Conservation (phyloP, 2,329 filamentous ascomycete species). For the Fusarium nelsonii region DNA sequence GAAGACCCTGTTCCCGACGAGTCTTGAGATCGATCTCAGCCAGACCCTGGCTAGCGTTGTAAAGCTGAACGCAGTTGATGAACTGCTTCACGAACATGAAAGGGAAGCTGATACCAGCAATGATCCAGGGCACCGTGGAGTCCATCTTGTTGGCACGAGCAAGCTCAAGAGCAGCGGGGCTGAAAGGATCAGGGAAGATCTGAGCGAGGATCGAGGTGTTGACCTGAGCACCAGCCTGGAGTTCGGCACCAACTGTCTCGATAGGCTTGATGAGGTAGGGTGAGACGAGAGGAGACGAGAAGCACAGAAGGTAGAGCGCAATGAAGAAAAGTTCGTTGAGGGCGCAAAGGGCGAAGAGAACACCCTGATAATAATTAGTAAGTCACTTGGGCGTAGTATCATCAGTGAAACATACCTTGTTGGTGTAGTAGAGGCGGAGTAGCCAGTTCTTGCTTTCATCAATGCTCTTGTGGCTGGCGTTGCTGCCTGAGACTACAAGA, state of each 20-base stretch:
- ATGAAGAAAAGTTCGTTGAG: constrained; percentile 99
- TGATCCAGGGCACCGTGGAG: constrained; percentile 74
- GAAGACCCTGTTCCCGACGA: constrained; percentile 67
- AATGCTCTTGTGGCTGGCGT: constrained; percentile 91
- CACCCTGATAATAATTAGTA: constrained; percentile 67
- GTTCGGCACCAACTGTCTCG: constrained; percentile 64
- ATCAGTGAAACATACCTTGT: constrained; percentile 74
- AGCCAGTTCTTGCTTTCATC: constrained; percentile 89
- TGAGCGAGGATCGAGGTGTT: constrained; percentile 76
- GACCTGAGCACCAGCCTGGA: constrained; percentile 76
- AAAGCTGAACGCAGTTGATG: constrained; percentile 93
- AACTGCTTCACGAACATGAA: constrained; percentile 93
- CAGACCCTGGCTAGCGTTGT: constrained; percentile 92
- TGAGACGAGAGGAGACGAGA: constrained; percentile 89
- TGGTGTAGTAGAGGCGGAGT: constrained; percentile 95
- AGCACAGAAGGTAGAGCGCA: constrained; percentile 95
- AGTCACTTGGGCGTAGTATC: not conserved
- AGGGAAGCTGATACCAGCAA: constrained; percentile 83
- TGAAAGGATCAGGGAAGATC: constrained; percentile 90
- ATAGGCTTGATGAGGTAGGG: constrained; percentile 80
- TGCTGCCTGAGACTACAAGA: constrained; percentile 83
- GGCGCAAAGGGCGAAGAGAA: constrained; percentile 90
- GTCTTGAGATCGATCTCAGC: constrained; percentile 87
- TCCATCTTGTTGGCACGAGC: constrained; percentile 95
- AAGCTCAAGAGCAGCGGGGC: constrained; percentile 90